Evolutionary conservation across 2,329 filamentous ascomycete species (phyloP).

Genomic region (Penicillium fuscoglaucum): DNA sequence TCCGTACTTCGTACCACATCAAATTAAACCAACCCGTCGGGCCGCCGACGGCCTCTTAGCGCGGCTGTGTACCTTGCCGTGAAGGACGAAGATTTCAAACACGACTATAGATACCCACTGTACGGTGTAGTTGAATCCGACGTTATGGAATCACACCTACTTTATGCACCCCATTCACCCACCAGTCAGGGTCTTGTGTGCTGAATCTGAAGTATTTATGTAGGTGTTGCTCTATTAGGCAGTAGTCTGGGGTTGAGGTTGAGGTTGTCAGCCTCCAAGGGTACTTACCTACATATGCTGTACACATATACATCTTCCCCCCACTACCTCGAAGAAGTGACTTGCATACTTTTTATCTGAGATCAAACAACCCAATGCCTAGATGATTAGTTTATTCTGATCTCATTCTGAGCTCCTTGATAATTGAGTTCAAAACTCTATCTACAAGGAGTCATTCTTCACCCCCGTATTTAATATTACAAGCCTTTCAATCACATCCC

Average conservation of each 20-base stretch:
- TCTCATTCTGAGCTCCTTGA: background rate
- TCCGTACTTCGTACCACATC: background rate
- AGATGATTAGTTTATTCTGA: background rate
- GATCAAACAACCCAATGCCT: background rate
- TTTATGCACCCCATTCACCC: conserved; percentile 4
- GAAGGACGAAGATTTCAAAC: background rate
- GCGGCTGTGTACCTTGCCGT: conserved; percentile 2
- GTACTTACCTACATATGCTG: background rate
- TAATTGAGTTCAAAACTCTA: background rate
- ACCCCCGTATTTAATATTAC: background rate
- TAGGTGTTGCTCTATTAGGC: conserved; percentile 1
- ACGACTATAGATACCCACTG: background rate
- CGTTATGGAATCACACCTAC: conserved; percentile 1
- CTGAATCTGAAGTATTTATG: background rate
- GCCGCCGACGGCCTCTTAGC: background rate
- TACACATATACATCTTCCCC: background rate
- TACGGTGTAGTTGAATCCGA: background rate
- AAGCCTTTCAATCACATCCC: background rate
- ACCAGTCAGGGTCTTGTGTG: background rate
- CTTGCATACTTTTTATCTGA: background rate
- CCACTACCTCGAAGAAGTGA: background rate
- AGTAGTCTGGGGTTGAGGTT: background rate
- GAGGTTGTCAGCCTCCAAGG: background rate
- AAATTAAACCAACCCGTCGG: background rate
- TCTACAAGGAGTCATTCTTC: background rate